phyloP scores from a whole-genome alignment of 768 basidiomycete genomes.

The Steccherinum ochraceum region DNA sequence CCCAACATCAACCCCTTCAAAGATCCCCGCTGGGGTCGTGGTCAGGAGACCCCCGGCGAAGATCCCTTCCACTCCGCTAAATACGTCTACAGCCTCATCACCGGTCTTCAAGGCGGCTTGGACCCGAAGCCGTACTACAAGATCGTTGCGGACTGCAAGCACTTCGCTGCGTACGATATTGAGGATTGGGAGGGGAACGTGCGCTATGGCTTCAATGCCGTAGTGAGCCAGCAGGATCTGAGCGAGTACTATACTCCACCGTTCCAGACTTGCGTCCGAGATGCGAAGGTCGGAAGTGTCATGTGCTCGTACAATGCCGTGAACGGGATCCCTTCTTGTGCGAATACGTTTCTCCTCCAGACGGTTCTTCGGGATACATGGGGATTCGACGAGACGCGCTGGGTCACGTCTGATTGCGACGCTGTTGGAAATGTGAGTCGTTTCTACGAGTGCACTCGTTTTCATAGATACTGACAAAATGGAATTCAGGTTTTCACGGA shows the following conservation, averaged over 20 bases:
- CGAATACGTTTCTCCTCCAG: slow-evolving; percentile 46
- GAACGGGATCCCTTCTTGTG: slow-evolving; percentile 53
- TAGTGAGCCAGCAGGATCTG: slow-evolving; percentile 48
- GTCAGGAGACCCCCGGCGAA: slow-evolving; percentile 58
- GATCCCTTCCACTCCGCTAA: slow-evolving; percentile 47
- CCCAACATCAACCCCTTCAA: slow-evolving; percentile 50
- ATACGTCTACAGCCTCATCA: slow-evolving; percentile 48
- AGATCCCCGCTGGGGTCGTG: slow-evolving; percentile 58
- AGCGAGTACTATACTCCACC: slow-evolving; percentile 49
- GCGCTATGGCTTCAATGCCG: slow-evolving; percentile 46
- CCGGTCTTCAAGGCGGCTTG: slow-evolving; percentile 52
- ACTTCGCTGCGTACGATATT: slow-evolving; percentile 53
- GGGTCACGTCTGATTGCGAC: slow-evolving; percentile 55
- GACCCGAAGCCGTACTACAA: slow-evolving; percentile 46
- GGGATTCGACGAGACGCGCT: slow-evolving; percentile 42
- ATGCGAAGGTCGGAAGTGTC: slow-evolving; percentile 52
- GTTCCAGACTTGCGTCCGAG: slow-evolving; percentile 55
- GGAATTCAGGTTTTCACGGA: slow-evolving; percentile 33
- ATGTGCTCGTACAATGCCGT: slow-evolving; percentile 64
- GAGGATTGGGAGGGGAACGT: slow-evolving; percentile 48
- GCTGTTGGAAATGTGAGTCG: slow-evolving; percentile 36
- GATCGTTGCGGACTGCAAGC: slow-evolving; percentile 53
- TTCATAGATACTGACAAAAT: background rate
- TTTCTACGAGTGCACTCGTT: background rate
- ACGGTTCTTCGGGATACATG: slow-evolving; percentile 43